These are phyloP conservation scores for Thielaviopsis punctulata DNA, from an alignment of 2,329 filamentous ascomycete genomes.

Conservation along the genomic window DNA sequence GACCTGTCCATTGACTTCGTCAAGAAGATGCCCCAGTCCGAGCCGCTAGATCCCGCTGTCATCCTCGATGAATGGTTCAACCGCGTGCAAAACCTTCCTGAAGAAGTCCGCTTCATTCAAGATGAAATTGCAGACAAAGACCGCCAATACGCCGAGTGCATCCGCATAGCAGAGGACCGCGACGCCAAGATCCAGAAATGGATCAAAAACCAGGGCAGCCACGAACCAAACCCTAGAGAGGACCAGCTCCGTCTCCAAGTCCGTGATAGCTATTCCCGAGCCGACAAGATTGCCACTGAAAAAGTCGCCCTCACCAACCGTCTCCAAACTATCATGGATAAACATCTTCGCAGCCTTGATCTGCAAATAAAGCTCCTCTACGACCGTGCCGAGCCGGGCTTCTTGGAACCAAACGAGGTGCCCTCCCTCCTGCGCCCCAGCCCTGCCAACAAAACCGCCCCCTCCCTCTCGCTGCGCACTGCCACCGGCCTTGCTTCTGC, in stretches of 20 bases:
- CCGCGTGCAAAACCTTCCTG: constrained; percentile 59
- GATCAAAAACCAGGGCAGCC: constrained; percentile 60
- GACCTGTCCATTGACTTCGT: constrained; percentile 54
- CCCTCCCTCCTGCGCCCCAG: constrained; percentile 44
- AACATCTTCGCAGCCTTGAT: constrained; percentile 46
- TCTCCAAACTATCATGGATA: constrained; percentile 40
- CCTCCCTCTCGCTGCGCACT: constrained; percentile 14
- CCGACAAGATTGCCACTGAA: constrained; percentile 55
- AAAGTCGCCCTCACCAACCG: constrained; percentile 56
- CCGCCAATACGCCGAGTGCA: constrained; percentile 49
- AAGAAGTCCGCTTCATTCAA: constrained; percentile 67
- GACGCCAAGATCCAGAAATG: constrained; percentile 66
- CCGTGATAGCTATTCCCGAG: constrained; percentile 47
- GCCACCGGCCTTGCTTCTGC: background rate
- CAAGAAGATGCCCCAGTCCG: constrained; percentile 45
- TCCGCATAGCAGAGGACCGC: constrained; percentile 51
- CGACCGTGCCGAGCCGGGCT: constrained; percentile 43
- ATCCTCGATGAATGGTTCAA: constrained; percentile 68
- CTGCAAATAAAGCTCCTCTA: constrained; percentile 43
- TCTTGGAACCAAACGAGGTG: constrained; percentile 43
- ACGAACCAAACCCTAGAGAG: constrained; percentile 60
- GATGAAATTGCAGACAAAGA: constrained; percentile 75
- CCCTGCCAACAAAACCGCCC: constrained; percentile 30
- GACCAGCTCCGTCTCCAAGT: constrained; percentile 49
- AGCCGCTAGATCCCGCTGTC: constrained; percentile 45